Evolutionary conservation across 2,329 filamentous ascomycete genomes (phyloP).

Genomic region (Myriosclerotinia scirpicola): DNA sequence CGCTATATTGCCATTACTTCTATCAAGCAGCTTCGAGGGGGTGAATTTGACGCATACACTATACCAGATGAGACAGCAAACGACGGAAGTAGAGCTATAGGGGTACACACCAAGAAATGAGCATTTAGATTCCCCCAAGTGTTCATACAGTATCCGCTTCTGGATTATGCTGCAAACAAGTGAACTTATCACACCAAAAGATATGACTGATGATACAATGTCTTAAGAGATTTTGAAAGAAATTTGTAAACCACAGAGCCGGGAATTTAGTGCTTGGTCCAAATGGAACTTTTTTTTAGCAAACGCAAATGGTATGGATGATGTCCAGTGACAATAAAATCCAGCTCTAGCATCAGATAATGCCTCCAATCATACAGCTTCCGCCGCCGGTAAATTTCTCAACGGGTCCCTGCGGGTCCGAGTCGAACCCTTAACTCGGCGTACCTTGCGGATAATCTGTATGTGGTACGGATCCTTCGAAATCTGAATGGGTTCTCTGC

Average conservation of each 20-base stretch:
- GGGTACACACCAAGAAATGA: background rate
- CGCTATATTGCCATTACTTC: conserved; percentile 6
- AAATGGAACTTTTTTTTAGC: background rate
- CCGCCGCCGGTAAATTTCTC: too few species aligned
- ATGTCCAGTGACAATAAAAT: background rate
- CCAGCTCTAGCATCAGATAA: conserved; percentile 26
- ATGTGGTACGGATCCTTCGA: too few species aligned
- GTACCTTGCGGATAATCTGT: too few species aligned
- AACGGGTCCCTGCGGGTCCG: too few species aligned
- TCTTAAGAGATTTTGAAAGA: conserved; percentile 24
- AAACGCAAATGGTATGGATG: accelerated
- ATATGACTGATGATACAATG: conserved; percentile 27
- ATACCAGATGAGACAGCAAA: background rate
- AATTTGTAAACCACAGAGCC: conserved; percentile 25
- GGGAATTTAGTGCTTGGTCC: conserved; percentile 28
- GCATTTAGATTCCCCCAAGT: background rate
- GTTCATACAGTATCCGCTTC: conserved; percentile 26
- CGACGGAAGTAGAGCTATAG: background rate
- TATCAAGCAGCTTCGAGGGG: conserved; percentile 17
- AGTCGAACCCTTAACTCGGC: too few species aligned
- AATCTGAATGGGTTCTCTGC: too few species aligned
- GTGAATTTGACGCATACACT: background rate
- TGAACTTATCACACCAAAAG: conserved; percentile 27
- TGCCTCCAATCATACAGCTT: conserved; percentile 28
- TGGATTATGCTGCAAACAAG: conserved; percentile 30